phyloP scores from a whole-genome alignment of 2,329 filamentous ascomycete genomes.

The Blastomyces gilchristii region DNA sequence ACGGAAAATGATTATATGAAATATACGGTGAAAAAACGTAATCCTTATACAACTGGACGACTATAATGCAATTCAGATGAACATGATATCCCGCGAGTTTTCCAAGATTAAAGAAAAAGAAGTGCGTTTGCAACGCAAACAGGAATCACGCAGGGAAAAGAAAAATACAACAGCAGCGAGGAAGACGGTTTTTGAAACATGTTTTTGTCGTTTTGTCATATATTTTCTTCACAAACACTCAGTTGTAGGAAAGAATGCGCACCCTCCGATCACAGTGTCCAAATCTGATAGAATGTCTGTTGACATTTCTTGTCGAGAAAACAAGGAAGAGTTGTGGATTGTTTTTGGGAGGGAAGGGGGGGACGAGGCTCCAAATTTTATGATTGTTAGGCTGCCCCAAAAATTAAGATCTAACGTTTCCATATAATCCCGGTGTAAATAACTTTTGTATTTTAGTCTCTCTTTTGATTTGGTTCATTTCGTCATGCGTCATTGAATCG shows the following conservation, averaged over 20 bases:
- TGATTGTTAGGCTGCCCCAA: slow-evolving; percentile 32
- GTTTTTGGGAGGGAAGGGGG: neutral
- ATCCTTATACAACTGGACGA: slow-evolving; percentile 8
- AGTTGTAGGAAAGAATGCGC: neutral
- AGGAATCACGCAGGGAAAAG: slow-evolving; percentile 14
- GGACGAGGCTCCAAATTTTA: slow-evolving; percentile 10
- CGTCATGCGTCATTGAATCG: slow-evolving; percentile 41
- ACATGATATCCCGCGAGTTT: slow-evolving; percentile 8
- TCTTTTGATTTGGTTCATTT: slow-evolving; percentile 29
- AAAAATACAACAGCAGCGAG: slow-evolving; percentile 1
- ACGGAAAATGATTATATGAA: slow-evolving; percentile 6
- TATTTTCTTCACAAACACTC: neutral
- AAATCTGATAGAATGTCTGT: slow-evolving; percentile 1
- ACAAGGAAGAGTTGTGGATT: neutral
- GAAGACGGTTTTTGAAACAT: neutral
- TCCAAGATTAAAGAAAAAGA: slow-evolving; percentile 1
- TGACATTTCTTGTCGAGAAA: neutral
- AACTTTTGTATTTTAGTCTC: slow-evolving; percentile 21
- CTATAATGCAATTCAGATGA: slow-evolving; percentile 12
- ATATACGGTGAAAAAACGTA: slow-evolving; percentile 8
- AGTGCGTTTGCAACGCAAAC: neutral
- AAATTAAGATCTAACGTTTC: slow-evolving; percentile 31
- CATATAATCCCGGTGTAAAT: slow-evolving; percentile 30
- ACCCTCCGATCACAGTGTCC: neutral
- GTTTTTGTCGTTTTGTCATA: slow-evolving; percentile 5